Percentiles rank a stretch among this genome's conserved stretches.
These are phyloP conservation scores for Flaveria ramosissima DNA, from an alignment of 129 eudicot genomes.

Conservation along the genomic window DNA sequence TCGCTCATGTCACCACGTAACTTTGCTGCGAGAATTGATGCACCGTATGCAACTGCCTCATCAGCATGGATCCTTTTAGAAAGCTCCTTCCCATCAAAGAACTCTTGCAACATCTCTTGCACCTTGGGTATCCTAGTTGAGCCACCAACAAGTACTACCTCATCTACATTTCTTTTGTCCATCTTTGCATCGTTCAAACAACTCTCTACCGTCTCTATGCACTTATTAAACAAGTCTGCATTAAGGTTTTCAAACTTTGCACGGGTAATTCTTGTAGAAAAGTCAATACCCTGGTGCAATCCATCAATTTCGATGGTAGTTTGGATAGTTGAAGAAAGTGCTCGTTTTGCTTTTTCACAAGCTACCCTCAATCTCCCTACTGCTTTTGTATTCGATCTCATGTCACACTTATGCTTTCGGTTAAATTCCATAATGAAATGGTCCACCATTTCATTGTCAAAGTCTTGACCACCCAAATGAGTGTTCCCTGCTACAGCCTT, in stretches of 20 bases:
- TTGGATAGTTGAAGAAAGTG: slow-evolving; percentile 39
- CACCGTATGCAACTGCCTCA: slow-evolving; percentile 24
- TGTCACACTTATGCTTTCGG: slow-evolving; percentile 46
- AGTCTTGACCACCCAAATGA: slow-evolving; percentile 53
- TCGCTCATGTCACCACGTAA: neutral
- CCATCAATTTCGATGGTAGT: slow-evolving; percentile 23
- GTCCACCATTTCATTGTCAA: slow-evolving; percentile 47
- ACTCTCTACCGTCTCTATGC: slow-evolving; percentile 23
- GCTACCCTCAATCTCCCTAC: slow-evolving; percentile 55
- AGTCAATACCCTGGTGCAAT: slow-evolving; percentile 22
- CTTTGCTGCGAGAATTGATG: slow-evolving; percentile 23
- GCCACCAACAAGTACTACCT: slow-evolving; percentile 24
- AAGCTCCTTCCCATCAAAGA: slow-evolving; percentile 14
- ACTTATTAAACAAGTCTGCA: slow-evolving; percentile 2
- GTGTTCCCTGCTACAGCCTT: slow-evolving; percentile 45
- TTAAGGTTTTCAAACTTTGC: slow-evolving; percentile 29
- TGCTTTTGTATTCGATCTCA: slow-evolving; percentile 45
- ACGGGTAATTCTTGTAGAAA: slow-evolving; percentile 21
- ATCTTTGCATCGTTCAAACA: slow-evolving; percentile 13
- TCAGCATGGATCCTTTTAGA: slow-evolving; percentile 18
- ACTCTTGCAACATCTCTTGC: slow-evolving; percentile 15
- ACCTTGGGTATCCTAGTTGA: slow-evolving; percentile 23
- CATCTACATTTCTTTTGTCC: slow-evolving; percentile 10
- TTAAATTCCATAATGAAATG: slow-evolving; percentile 47
- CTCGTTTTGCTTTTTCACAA: slow-evolving; percentile 54